phyloP scores from a whole-genome alignment of 768 basidiomycete species.

The Mycena albidolilacea region DNA sequence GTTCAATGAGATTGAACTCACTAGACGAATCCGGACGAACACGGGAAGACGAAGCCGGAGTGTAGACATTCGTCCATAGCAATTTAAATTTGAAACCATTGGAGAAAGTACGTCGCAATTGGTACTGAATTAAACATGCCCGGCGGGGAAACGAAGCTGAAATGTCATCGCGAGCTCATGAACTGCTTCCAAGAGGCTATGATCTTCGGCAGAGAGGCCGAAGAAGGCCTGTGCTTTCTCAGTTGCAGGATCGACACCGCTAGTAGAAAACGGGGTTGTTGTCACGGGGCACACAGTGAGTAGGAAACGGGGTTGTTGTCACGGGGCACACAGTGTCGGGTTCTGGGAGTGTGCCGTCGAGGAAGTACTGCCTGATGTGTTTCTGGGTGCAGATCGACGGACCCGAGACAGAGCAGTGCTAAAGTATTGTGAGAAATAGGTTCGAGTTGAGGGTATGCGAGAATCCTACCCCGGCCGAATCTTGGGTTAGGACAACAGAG shows the following conservation, averaged over 20 bases:
- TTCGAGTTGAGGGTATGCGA: neutral
- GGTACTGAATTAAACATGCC: too few relatives aligned
- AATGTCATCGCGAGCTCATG: neutral
- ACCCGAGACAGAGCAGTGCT: conserved; percentile 40
- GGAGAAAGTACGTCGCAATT: too few relatives aligned
- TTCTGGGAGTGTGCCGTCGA: conserved; percentile 39
- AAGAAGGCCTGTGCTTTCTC: neutral
- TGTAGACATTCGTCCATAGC: too few relatives aligned
- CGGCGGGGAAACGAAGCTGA: neutral
- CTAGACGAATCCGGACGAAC: too few relatives aligned
- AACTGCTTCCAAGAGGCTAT: too few relatives aligned
- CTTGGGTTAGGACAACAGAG: conserved; percentile 43
- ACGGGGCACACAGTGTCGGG: conserved; percentile 40
- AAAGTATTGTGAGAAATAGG: neutral
- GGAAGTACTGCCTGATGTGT: conserved; percentile 38
- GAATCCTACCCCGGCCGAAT: conserved; percentile 32
- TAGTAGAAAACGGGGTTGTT: conserved; percentile 4
- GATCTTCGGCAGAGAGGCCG: neutral
- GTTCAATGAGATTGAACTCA: too few relatives aligned
- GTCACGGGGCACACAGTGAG: conserved; percentile 37
- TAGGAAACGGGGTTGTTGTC: conserved; percentile 13
- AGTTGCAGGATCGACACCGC: conserved; percentile 28
- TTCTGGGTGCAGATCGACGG: conserved; percentile 38
- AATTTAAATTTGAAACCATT: too few relatives aligned
- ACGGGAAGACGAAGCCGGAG: too few relatives aligned